Base-by-base conservation (phyloP, 2,329 filamentous ascomycete species). In the Trichoderma simmonsii region DNA sequence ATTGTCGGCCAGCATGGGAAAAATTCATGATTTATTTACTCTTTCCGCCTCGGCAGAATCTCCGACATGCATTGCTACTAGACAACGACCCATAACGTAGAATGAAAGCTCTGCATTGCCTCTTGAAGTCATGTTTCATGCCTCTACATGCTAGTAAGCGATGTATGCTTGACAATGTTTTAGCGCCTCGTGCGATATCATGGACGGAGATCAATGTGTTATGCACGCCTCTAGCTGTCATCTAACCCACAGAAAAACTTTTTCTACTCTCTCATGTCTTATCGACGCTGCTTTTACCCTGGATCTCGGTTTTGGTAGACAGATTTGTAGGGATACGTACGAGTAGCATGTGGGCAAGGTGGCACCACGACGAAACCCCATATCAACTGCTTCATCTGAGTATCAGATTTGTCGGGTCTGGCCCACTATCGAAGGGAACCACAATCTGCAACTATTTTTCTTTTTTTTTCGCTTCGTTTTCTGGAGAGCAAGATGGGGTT, bases 161-260 rank as follows among this genome's bases (percentile, higher is more conserved):
- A 60, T 24, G n/a, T 21, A 54, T 60, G 65, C 56, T 68, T 60
- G 54, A 68, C 24, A 60, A 28, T 24, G 66, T 70, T 70, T 36
- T 70, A 70, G 66, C 66, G 66, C 7, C 39, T 28, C 26, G 21
- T 62, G 57, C 57, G 14, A 24, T 61, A 36, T 21, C 8, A 36
- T 62, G 57, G 57, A 21, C 21, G 36, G 56, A 61, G 26, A 48
- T 61, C 36, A 21, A 15, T 28, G 30, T 28, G 36, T 59, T 34
- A 54, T 61, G 66, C 57, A n/a, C 26, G 18, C 18, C 51, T 59
- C 34, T 11, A 24, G 26, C 56, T 51, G 56, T 48, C 36, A 32
- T 14, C 36, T 14, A 24, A 26, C 26, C 18, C 26, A n/a, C 3
- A 28, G 21, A 15, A 28, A 11, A 67, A n/a, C 26, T 26, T 26